These are phyloP conservation scores for Herpotrichia juniperi DNA, from an alignment of 2,329 filamentous ascomycete species.

Conservation along the genomic window DNA sequence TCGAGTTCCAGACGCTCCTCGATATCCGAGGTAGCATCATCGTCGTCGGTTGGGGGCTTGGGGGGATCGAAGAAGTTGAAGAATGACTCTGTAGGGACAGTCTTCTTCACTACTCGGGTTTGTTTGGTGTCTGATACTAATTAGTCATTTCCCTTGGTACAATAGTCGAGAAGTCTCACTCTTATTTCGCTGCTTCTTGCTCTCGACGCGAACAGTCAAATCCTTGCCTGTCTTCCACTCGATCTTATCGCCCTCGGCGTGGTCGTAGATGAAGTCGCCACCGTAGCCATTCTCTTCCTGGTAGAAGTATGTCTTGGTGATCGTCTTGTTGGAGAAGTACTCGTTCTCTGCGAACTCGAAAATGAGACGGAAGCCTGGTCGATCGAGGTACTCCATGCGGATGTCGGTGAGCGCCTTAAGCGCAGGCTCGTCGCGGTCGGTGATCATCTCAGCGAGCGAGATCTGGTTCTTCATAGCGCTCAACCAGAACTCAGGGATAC, in stretches of 20 bases:
- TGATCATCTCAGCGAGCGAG: slow-evolving; percentile 97
- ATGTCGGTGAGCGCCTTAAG: slow-evolving; percentile 90
- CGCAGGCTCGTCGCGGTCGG: slow-evolving; percentile 92
- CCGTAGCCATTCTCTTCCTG: slow-evolving; percentile 98
- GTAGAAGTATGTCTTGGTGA: slow-evolving; percentile 99
- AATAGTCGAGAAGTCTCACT: slow-evolving; percentile 64
- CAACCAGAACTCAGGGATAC: slow-evolving; percentile 99
- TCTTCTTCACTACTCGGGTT: slow-evolving; percentile 98
- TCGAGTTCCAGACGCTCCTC: slow-evolving; percentile 98
- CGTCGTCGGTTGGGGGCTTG: slow-evolving; percentile 78
- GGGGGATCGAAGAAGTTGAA: slow-evolving; percentile 98
- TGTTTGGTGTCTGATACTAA: slow-evolving; percentile 85
- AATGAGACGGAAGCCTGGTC: slow-evolving; percentile 96
- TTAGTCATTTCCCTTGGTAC: slow-evolving; percentile 16
- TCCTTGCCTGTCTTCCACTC: slow-evolving; percentile 95
- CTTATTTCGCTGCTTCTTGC: slow-evolving; percentile 99
- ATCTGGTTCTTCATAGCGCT: slow-evolving; percentile 99
- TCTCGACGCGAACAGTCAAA: slow-evolving; percentile 91
- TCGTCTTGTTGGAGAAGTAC: slow-evolving; percentile 95
- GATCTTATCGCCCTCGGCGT: slow-evolving; percentile 97
- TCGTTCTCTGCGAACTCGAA: slow-evolving; percentile 97
- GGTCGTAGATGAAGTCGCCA: slow-evolving; percentile 99
- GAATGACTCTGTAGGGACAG: slow-evolving; percentile 97
- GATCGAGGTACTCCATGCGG: slow-evolving; percentile 99
- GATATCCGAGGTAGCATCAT: slow-evolving; percentile 84